phyloP scores from a whole-genome alignment of 192 early-diverging fungal genomes.

The Entomortierella chlamydospora region DNA sequence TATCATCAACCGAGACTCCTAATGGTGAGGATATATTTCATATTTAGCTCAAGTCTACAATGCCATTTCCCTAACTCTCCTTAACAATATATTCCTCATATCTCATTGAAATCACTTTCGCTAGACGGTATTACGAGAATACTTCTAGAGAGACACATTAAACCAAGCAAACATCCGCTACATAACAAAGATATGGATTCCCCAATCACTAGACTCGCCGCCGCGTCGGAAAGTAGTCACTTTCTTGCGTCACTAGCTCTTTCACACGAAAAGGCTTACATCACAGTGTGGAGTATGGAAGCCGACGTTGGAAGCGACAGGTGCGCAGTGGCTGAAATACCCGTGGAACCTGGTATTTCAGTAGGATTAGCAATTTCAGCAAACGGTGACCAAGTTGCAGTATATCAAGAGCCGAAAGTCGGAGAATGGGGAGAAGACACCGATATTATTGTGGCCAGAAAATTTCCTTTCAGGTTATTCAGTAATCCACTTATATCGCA shows the following conservation, averaged over 20 bases:
- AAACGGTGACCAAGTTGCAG: conserved; percentile 25
- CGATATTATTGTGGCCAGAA: background rate
- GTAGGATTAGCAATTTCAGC: conserved; percentile 35
- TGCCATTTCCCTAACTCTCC: too few species aligned
- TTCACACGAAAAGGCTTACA: conserved; percentile 5
- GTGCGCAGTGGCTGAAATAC: conserved; percentile 1
- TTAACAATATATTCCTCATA: too few species aligned
- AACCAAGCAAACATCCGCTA: too few species aligned
- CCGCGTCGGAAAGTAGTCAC: conserved; percentile 7
- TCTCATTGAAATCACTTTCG: too few species aligned
- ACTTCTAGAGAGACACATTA: too few species aligned
- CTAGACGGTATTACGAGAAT: too few species aligned
- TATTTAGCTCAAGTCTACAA: background rate
- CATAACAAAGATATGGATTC: too few species aligned
- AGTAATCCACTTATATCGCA: conserved; percentile 28
- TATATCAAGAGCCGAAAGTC: conserved; percentile 42
- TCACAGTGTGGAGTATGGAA: conserved; percentile 24
- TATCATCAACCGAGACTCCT: background rate
- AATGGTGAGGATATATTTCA: background rate
- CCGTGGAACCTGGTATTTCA: conserved; percentile 1
- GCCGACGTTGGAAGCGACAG: too few species aligned
- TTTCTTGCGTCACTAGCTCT: conserved; percentile 29
- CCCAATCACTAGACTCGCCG: conserved; percentile 16
- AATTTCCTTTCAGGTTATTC: conserved; percentile 29
- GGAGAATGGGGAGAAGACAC: conserved; percentile 32